Percentiles rank a stretch among this genome's conserved stretches.
Conservation (phyloP, 2,329 filamentous ascomycete genomes). For the Nothopassalora personata region DNA sequence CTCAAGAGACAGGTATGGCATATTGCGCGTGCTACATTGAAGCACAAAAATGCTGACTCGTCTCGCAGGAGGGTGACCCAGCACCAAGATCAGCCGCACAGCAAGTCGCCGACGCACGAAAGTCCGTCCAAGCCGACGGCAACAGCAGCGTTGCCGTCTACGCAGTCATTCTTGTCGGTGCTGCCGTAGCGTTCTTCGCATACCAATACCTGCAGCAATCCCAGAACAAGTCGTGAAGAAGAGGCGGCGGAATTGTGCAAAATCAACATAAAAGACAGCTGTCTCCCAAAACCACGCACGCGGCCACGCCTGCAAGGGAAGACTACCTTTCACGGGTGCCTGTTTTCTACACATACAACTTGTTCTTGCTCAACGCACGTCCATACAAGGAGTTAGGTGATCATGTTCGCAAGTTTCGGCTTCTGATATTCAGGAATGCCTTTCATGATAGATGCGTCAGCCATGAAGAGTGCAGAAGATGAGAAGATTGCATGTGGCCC, state of each 20-base stretch:
- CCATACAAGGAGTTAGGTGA: not conserved
- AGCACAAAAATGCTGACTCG: not conserved
- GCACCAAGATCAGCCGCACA: constrained; percentile 57
- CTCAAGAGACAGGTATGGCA: constrained; percentile 73
- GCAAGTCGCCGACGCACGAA: constrained; percentile 47
- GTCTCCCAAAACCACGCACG: not conserved
- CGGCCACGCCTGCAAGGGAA: not conserved
- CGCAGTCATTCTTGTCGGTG: constrained; percentile 72
- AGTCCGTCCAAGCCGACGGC: constrained; percentile 34
- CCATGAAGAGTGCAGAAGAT: too few relatives aligned
- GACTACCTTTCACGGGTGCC: not conserved
- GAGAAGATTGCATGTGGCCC: not conserved
- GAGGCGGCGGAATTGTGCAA: not conserved
- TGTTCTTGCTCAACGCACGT: not conserved
- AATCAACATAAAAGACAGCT: not conserved
- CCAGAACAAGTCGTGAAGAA: constrained; percentile 27
- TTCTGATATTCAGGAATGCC: too few relatives aligned
- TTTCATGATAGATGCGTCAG: too few relatives aligned
- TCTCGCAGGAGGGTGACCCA: constrained; percentile 68
- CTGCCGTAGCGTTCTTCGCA: constrained; percentile 67
- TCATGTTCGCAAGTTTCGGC: too few relatives aligned
- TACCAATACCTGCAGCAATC: constrained; percentile 78
- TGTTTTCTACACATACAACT: not conserved
- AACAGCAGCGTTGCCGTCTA: constrained; percentile 66
- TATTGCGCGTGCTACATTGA: not conserved